Evolutionary conservation across 2,329 filamentous ascomycete genomes (phyloP), one percentile per base, ranked within the genome.

Genomic region (Triangularia setosa): DNA sequence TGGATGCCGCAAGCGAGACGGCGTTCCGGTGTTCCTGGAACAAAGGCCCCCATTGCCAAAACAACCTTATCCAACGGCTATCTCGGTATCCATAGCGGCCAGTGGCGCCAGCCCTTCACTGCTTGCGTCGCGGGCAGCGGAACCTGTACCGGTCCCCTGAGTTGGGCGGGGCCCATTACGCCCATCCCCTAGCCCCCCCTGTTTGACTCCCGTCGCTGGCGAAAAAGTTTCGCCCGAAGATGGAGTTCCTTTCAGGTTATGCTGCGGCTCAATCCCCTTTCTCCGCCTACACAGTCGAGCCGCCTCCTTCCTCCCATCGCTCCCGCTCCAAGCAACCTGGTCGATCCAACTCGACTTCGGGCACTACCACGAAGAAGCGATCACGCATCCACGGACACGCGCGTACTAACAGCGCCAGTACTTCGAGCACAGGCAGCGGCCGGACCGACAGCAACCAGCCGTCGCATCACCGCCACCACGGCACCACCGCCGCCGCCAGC

Each of bases 331-430:
- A 67, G 56, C 65, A 65, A 40, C 69, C 68, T 58, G 64, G 64
- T 54, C 71, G 71, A 28, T 70, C 71, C 68, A 72, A 73, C 60
- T 73, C 71, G 58, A 72, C 71, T 16, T 68, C 71, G 14, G 65
- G 65, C 12, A 44, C 64, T 8, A 55, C 59, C 24, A 62, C 60
- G 18, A 70, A 68, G 61, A 72, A 65, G 61, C 67, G 68, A 57
- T 67, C 70, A 40, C 70, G 71, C 56, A 69, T 72, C 23, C 64
- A 70, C 55, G 72, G 72, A 23, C 74, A 75, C 66, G 69, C 71
- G 27, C 65, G 74, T 40, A 74, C 73, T 5, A 75, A 73, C 59
- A 76, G 73, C 65, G 71, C 72, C 55, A 75, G 74, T 65, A 72
- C 70, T 3, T 69, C 62, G 65, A 69, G 69, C 68, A 71, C 62